Percentiles rank a stretch among this genome's conserved stretches.
Conservation (phyloP, 768 basidiomycete species). For the Paxillus rubicundulus region DNA sequence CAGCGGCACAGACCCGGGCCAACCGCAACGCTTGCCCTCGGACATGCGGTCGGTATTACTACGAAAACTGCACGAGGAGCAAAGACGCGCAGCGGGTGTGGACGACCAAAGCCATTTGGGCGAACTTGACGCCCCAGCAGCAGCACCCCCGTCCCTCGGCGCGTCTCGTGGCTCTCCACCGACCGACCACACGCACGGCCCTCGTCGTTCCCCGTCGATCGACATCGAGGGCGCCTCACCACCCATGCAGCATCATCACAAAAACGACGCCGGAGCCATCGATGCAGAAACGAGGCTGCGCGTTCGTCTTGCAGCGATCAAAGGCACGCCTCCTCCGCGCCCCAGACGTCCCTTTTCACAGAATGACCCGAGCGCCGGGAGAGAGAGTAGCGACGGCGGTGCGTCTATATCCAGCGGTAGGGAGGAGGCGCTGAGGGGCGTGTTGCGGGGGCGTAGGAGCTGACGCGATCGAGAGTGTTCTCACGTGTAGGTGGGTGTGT, state of each 20-base stretch:
- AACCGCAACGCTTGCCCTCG: background rate
- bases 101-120: background rate
- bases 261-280: background rate
- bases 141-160: constrained; percentile 4
- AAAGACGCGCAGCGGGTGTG: constrained; percentile 29
- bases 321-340: constrained; percentile 15
- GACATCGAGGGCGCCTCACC: background rate
- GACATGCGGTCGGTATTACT: constrained; percentile 39
- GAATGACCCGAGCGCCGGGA: background rate
- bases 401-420: background rate
- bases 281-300: constrained; percentile 44
- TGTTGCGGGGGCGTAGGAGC: constrained; percentile 5
- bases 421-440: constrained; percentile 6
- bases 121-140: background rate
- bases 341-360: background rate
- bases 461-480: background rate
- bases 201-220: constrained; percentile 11
- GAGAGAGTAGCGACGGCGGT: background rate
- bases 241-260: background rate
- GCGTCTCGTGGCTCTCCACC: too few relatives aligned
- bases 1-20: background rate
- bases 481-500: background rate
- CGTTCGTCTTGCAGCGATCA: constrained; percentile 47
- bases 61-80: constrained; percentile 44
- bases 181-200: background rate